Conservation (phyloP, 192 early-diverging fungal genomes). For the Globomyces pollinis-pini region DNA sequence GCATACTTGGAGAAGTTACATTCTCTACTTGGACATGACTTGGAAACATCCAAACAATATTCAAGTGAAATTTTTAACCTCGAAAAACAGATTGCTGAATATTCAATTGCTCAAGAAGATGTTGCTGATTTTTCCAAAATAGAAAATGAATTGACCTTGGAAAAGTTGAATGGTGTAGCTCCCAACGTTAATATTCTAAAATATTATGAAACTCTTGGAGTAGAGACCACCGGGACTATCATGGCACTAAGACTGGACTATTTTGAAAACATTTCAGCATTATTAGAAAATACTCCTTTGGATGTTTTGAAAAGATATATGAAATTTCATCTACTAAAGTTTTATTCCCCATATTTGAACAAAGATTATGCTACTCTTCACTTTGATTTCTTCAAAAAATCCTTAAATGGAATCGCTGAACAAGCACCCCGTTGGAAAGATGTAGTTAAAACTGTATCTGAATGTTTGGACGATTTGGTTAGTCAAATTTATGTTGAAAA, state of each 20-base stretch:
- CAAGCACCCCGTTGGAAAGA: background rate
- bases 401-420: background rate
- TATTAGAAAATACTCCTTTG: background rate
- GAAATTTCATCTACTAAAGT: background rate
- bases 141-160: background rate
- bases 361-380: background rate
- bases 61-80: background rate
- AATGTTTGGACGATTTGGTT: background rate
- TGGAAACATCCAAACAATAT: background rate
- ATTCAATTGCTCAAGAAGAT: background rate
- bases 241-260: background rate
- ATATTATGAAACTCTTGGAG: background rate
- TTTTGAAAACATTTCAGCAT: background rate
- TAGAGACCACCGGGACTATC: background rate
- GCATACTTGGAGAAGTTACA: background rate
- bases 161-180: background rate
- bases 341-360: background rate
- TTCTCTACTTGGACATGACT: background rate
- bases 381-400: conserved; percentile 1
- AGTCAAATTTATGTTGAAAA: background rate
- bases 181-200: background rate
- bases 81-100: background rate
- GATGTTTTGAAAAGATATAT: background rate
- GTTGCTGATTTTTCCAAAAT: background rate
- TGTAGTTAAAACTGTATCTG: background rate